Evolutionary conservation across 805 yeast species (phyloP).

Genomic region (Ogataea neopini): DNA sequence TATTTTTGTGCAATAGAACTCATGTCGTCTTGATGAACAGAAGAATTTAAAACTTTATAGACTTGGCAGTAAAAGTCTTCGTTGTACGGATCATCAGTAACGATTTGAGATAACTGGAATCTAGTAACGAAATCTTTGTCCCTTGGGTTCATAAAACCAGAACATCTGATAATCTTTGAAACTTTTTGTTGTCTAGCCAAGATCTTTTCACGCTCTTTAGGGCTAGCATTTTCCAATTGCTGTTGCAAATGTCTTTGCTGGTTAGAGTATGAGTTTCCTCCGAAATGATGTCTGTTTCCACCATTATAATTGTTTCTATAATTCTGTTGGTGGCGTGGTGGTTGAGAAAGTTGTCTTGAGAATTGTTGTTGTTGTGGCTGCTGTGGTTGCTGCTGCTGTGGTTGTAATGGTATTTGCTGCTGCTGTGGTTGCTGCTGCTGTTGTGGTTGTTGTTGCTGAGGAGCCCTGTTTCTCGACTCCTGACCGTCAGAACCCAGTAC

Average conservation of each 20-base stretch:
- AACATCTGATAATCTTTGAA: constrained; percentile 71
- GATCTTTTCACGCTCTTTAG: constrained; percentile 70
- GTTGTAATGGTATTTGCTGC: constrained; percentile 9
- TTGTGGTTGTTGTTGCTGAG: constrained; percentile 8
- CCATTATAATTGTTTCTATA: constrained; percentile 9
- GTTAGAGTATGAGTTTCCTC: constrained; percentile 10
- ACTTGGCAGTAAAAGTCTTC: constrained; percentile 97
- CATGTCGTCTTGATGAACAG: constrained; percentile 57
- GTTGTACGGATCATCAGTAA: constrained; percentile 94
- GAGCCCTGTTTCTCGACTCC: constrained; percentile 3
- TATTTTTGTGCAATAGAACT: constrained; percentile 92
- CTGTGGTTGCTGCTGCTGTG: constrained; percentile 10
- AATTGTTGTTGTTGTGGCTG: constrained; percentile 11
- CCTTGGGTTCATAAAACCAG: constrained; percentile 95
- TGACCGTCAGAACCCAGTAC: constrained; percentile 16
- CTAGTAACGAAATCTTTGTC: constrained; percentile 95
- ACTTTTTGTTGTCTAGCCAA: constrained; percentile 74
- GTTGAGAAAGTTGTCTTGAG: constrained; percentile 10
- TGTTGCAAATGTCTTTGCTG: constrained; percentile 32
- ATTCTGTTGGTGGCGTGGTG: constrained; percentile 7
- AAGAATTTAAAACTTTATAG: constrained; percentile 67
- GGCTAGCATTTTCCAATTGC: constrained; percentile 49
- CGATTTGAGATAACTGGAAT: constrained; percentile 91
- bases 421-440: constrained; percentile 9
- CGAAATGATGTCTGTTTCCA: constrained; percentile 13